A percentile compares a stretch with the other conserved stretches of the same genome.
Evolutionary conservation across 768 basidiomycete species (phyloP).

Genomic region (Kwoniella bestiolae): DNA sequence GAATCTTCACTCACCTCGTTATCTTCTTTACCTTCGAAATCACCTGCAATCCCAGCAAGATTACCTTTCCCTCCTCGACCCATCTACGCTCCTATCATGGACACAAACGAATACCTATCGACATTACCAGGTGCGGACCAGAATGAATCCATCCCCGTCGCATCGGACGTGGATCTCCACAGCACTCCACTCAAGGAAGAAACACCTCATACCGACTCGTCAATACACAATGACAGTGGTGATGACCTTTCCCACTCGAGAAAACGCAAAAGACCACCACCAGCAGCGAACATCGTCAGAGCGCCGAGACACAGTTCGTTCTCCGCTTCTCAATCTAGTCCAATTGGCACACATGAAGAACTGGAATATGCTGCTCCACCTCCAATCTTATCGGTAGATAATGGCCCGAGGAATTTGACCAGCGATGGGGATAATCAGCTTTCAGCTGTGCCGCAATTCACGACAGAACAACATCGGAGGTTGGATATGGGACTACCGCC

Average conservation of each 20-base stretch:
- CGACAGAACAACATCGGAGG: not conserved
- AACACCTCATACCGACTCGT: no score
- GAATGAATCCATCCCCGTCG: not conserved
- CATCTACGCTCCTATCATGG: not conserved
- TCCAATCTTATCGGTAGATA: not conserved
- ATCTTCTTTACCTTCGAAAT: constrained; percentile 6
- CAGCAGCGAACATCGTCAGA: constrained; percentile 24
- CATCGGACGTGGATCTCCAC: not conserved
- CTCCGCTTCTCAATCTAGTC: not conserved
- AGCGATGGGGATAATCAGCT: not conserved
- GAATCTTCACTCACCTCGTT: constrained; percentile 16
- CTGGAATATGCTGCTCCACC: not conserved
- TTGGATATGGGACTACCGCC: not conserved
- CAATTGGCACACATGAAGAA: not conserved
- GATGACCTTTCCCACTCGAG: not conserved
- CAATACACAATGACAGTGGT: not conserved
- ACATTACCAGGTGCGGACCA: not conserved
- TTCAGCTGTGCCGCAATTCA: not conserved
- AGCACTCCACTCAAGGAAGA: not conserved
- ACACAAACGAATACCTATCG: constrained; percentile 4
- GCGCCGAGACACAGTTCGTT: constrained; percentile 26
- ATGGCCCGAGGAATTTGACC: not conserved
- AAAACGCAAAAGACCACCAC: constrained; percentile 21
- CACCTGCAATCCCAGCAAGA: constrained; percentile 19
- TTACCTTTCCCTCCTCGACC: constrained; percentile 30